phyloP scores from a whole-genome alignment of 768 basidiomycete genomes.

The Kwoniella sp. region DNA sequence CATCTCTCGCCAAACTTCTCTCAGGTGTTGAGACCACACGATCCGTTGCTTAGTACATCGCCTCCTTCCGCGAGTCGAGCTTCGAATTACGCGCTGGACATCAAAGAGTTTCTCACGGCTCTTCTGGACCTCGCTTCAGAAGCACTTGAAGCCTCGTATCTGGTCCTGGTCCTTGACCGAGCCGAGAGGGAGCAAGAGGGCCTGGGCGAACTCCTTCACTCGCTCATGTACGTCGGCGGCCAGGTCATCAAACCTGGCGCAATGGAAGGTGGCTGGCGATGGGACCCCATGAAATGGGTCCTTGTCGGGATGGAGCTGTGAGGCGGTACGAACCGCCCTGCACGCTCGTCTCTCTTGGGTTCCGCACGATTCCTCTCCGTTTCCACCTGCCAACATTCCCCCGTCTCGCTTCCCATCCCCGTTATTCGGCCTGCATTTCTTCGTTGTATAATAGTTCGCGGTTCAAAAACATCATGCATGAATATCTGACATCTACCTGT shows the following conservation, averaged over 20 bases:
- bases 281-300: constrained; percentile 47
- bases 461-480: too few species aligned
- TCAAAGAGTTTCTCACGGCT: constrained; percentile 45
- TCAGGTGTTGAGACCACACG: constrained; percentile 36
- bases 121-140: constrained; percentile 46
- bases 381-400: too few species aligned
- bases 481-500: too few species aligned
- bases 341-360: background rate
- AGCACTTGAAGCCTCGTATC: constrained; percentile 31
- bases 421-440: too few species aligned
- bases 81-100: constrained; percentile 28
- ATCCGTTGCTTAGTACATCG: constrained; percentile 20
- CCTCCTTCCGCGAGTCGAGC: background rate
- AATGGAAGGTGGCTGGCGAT: constrained; percentile 39
- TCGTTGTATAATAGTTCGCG: too few species aligned
- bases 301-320: constrained; percentile 48
- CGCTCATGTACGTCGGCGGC: constrained; percentile 46
- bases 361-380: background rate
- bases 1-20: constrained; percentile 35
- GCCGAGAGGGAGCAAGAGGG: constrained; percentile 36
- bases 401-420: too few species aligned
- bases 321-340: background rate
- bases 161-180: constrained; percentile 42
- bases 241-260: constrained; percentile 35
- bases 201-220: constrained; percentile 41